phyloP scores from a whole-genome alignment of 225 moss, liverwort and hornwort species.

The Sphagnum contortum region DNA sequence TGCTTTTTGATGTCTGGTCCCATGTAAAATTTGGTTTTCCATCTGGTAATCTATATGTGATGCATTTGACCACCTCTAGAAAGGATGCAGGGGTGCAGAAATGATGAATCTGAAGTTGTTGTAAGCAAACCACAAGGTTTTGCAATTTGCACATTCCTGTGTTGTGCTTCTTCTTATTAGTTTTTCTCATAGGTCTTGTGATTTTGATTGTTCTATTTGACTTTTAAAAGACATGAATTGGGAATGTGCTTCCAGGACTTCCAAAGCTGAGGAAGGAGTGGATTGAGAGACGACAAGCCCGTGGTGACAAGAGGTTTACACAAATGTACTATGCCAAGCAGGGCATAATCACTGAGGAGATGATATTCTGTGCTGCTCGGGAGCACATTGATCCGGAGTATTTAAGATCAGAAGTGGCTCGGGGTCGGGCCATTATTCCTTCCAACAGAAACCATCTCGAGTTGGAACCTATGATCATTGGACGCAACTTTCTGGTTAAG shows the following conservation, averaged over 20 bases:
- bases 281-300: conserved; percentile 59
- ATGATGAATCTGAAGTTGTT: too few relatives aligned
- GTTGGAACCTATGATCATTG: conserved; percentile 88
- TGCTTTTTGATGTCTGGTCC: too few relatives aligned
- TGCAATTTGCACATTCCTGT: too few relatives aligned
- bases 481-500: conserved; percentile 80
- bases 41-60: too few relatives aligned
- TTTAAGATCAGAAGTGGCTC: conserved; percentile 69
- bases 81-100: too few relatives aligned
- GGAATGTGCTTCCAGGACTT: conserved; percentile 28
- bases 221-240: too few relatives aligned
- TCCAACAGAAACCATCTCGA: conserved; percentile 83
- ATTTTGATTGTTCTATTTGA: too few relatives aligned
- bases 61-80: too few relatives aligned
- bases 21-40: too few relatives aligned
- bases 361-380: conserved; percentile 69
- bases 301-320: conserved; percentile 58
- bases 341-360: conserved; percentile 79
- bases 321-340: conserved; percentile 93
- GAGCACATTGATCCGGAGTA: conserved; percentile 73
- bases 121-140: too few relatives aligned
- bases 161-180: too few relatives aligned
- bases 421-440: conserved; percentile 89
- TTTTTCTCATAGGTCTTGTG: too few relatives aligned
- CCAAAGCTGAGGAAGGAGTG: conserved; percentile 74